These are phyloP conservation scores for Coemansia sp. DNA, from an alignment of 192 early-diverging fungal species.

Conservation along the genomic window DNA sequence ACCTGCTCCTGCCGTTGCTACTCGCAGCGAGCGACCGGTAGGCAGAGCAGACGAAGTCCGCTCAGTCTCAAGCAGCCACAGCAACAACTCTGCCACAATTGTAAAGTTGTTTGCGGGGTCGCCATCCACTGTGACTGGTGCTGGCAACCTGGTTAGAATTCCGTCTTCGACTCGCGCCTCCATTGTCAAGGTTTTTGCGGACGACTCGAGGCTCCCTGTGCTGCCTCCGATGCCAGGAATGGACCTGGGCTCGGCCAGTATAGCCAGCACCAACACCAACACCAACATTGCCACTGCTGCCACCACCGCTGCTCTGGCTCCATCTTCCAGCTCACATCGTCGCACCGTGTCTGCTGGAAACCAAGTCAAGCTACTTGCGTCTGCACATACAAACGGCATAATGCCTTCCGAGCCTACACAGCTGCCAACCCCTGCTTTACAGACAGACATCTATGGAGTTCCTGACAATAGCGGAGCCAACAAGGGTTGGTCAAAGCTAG, in stretches of 20 bases:
- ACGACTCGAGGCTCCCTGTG: conserved; percentile 24
- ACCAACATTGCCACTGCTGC: conserved; percentile 12
- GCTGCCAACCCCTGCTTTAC: not conserved
- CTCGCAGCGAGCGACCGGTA: not conserved
- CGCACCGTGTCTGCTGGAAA: conserved; percentile 24
- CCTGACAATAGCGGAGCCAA: not conserved
- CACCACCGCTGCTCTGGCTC: not conserved
- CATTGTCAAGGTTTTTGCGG: conserved; percentile 26
- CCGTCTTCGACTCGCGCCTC: conserved; percentile 38
- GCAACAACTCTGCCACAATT: conserved; percentile 14
- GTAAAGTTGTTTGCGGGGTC: conserved; percentile 3
- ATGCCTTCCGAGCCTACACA: not conserved
- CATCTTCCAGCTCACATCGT: conserved; percentile 1
- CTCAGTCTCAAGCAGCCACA: conserved; percentile 15
- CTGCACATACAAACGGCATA: not conserved
- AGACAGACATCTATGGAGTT: not conserved
- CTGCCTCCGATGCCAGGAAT: conserved; percentile 31
- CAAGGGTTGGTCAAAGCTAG: conserved; percentile 15
- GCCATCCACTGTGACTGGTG: not conserved
- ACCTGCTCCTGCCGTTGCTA: conserved; percentile 2
- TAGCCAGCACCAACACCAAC: conserved; percentile 7
- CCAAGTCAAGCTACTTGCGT: conserved; percentile 1
- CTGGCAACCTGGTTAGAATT: conserved; percentile 6
- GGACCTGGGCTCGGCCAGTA: conserved; percentile 10
- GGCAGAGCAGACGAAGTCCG: conserved; percentile 46